These are phyloP conservation scores for Hyparrhenia diplandra DNA, from an alignment of 176 grass and related monocot species.

Conservation along the genomic window DNA sequence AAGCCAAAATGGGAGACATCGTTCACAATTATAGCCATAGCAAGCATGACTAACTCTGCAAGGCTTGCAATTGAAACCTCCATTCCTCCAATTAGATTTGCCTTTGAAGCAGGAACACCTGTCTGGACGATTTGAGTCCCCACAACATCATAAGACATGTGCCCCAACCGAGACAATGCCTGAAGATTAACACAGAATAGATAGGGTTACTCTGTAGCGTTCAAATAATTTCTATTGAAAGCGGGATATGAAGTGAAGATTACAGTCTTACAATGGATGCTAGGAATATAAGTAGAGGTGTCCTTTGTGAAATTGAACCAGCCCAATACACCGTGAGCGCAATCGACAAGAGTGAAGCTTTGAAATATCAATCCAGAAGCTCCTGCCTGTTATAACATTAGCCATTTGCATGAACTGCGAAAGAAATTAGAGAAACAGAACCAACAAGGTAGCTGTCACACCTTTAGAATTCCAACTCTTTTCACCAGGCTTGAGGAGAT, in stretches of 20 bases:
- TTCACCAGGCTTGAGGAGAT: constrained; percentile 82
- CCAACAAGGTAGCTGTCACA: constrained; percentile 26
- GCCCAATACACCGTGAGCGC: constrained; percentile 78
- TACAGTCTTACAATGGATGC: constrained; percentile 66
- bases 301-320: constrained; percentile 58
- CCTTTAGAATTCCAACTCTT: constrained; percentile 95
- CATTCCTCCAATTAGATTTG: constrained; percentile 89
- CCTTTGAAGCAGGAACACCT: constrained; percentile 80
- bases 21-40: constrained; percentile 82
- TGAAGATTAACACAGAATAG: constrained; percentile 34
- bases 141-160: constrained; percentile 97
- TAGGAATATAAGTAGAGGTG: constrained; percentile 78
- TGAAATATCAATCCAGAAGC: constrained; percentile 97
- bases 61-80: constrained; percentile 96
- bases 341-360: constrained; percentile 65
- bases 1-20: constrained; percentile 95
- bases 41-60: constrained; percentile 89
- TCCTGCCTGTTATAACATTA: constrained; percentile 62
- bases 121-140: constrained; percentile 96
- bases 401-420: constrained; percentile 1
- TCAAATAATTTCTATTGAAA: background rate
- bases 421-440: background rate
- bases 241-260: constrained; percentile 1
- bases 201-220: background rate
- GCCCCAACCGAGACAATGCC: constrained; percentile 81